Base-by-base conservation (phyloP, 2,329 filamentous ascomycete genomes). In the Ramularia endophylla region DNA sequence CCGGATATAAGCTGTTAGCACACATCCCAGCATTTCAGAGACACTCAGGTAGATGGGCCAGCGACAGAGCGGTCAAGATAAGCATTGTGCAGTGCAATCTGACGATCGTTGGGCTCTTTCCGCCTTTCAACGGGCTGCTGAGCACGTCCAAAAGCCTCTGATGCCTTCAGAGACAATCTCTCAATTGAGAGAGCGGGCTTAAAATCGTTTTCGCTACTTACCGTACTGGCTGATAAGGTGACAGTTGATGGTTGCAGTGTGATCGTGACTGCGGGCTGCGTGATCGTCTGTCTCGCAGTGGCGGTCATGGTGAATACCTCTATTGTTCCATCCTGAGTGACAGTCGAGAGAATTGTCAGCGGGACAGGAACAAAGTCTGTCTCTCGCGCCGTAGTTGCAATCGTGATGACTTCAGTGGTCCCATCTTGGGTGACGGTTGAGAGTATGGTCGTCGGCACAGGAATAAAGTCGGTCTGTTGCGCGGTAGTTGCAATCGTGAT, bases 321-420 rank as follows among this genome's bases (percentile, higher is more conserved):
- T 8, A 19, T n/a, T 12, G 32, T 35, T 19, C 16, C 19, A n/a
- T 18, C n/a, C 6, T 22, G 13, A 16, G n/a, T 8, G 32, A 18
- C 19, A 18, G 19, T 22, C 13, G 32, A 19, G 12, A 35, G 15
- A 18, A 22, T 18, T n/a, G 15, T 35, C 16, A 35, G 12, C n/a
- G 16, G 6, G 7, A 5, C 13, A 2, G 32, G 15, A 36, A 18
- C 17, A 36, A 25, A 20, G 33, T 20, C 33, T 4, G 33, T 11
- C 17, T 32, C 4, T 9, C n/a, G n/a, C n/a, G n/a, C n/a, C n/a
- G n/a, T 32, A 8, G 29, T 32, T 13, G 13, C 12, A 28, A 38
- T 9, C 25, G 36, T 27, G 11, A 15, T 38, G 36, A 27, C 13
- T n/a, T 15, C 22, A 27, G 36, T 38, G n/a, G n/a, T 17, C 36